A percentile compares a stretch with the other conserved stretches of the same genome.
phyloP scores from a whole-genome alignment of 495 filamentous ascomycete species.

The Lepidopterella palustris region DNA sequence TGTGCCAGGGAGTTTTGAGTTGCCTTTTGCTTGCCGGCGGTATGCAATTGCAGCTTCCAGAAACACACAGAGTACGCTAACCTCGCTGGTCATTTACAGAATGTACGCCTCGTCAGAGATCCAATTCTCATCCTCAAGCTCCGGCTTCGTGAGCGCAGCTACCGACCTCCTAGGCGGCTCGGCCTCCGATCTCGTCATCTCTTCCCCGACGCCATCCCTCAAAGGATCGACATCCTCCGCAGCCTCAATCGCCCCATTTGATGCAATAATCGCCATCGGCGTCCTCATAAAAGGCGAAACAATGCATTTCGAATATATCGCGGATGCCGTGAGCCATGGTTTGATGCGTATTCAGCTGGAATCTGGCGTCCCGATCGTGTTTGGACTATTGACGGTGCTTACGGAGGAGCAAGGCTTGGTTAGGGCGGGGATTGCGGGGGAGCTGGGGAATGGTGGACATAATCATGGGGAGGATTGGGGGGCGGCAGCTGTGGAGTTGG shows the following conservation, averaged over 20 bases:
- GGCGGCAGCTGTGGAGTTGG: slow-evolving; percentile 66
- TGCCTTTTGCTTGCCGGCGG: slow-evolving; percentile 81
- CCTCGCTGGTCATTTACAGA: slow-evolving; percentile 28
- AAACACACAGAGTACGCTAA: no score
- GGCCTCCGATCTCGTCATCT: slow-evolving; percentile 69
- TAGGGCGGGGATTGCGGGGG: slow-evolving; percentile 65
- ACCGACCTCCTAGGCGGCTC: slow-evolving; percentile 60
- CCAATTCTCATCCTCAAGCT: slow-evolving; percentile 57
- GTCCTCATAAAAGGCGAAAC: slow-evolving; percentile 97
- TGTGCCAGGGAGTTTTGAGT: slow-evolving; percentile 90
- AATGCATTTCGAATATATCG: slow-evolving; percentile 97
- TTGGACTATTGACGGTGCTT: slow-evolving; percentile 85
- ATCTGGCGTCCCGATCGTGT: slow-evolving; percentile 78
- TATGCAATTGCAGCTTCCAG: slow-evolving; percentile 31
- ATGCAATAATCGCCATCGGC: slow-evolving; percentile 90
- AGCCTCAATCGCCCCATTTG: slow-evolving; percentile 59
- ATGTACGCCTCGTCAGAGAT: slow-evolving; percentile 83
- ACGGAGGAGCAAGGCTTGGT: slow-evolving; percentile 80
- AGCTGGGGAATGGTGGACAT: slow-evolving; percentile 39
- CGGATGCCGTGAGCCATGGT: slow-evolving; percentile 82
- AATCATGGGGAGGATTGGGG: slow-evolving; percentile 42
- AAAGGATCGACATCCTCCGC: slow-evolving; percentile 20
- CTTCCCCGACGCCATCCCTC: slow-evolving; percentile 48
- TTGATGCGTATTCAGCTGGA: slow-evolving; percentile 93
- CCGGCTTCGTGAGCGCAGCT: slow-evolving; percentile 54